These are phyloP conservation scores for Imleria badia DNA, from an alignment of 768 basidiomycete species.

Conservation along the genomic window DNA sequence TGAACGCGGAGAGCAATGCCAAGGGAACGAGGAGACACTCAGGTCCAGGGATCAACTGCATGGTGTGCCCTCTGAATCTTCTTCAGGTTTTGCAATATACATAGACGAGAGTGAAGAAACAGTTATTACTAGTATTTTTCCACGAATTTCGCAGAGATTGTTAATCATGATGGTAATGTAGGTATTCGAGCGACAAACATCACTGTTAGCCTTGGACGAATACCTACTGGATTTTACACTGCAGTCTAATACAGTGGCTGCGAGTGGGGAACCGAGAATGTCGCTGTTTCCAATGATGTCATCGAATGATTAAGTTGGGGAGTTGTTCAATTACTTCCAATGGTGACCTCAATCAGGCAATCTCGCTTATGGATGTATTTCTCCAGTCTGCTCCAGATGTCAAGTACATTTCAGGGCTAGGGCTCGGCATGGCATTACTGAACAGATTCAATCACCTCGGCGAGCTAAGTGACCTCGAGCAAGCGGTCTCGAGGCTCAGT, in stretches of 20 bases:
- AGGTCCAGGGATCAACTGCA: background rate
- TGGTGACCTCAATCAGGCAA: constrained; percentile 2
- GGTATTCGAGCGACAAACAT: background rate
- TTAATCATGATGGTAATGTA: background rate
- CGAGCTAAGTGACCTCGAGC: background rate
- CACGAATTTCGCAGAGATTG: background rate
- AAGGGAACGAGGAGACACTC: background rate
- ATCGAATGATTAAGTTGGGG: too few species aligned
- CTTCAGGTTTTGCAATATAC: background rate
- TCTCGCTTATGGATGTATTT: background rate
- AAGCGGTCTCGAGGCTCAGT: background rate
- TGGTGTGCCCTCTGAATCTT: too few species aligned
- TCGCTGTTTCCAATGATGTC: background rate
- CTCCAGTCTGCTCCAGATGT: background rate
- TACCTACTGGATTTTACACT: background rate
- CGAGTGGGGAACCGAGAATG: background rate
- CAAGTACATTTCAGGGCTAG: background rate
- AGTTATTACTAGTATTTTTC: background rate
- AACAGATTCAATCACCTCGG: background rate
- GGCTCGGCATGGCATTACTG: background rate
- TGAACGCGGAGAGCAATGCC: background rate
- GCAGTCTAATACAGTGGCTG: background rate
- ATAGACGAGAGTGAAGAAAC: background rate
- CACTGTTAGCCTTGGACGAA: background rate
- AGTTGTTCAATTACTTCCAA: background rate